A percentile compares a stretch with the other conserved stretches of the same genome.
Conservation (phyloP, 176 grass and related monocot species). For the Eremochloa ophiuroides region DNA sequence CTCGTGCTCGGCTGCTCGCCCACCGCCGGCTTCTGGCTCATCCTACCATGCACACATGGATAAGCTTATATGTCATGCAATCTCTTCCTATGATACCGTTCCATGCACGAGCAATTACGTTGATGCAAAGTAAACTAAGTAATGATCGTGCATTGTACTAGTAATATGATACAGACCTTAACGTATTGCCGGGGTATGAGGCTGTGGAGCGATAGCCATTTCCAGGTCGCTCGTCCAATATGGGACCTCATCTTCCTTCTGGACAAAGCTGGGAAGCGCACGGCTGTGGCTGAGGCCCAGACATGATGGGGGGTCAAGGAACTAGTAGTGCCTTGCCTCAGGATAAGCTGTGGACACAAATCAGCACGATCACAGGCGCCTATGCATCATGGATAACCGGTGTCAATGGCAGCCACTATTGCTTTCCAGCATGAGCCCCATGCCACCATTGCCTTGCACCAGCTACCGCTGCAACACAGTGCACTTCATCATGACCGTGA, state of each 20-base stretch:
- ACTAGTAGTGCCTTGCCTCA: neutral
- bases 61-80: neutral
- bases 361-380: neutral
- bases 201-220: neutral
- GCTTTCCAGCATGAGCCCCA: neutral
- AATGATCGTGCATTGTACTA: neutral
- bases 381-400: neutral
- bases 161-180: neutral
- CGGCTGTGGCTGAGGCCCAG: neutral
- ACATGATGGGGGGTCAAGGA: neutral
- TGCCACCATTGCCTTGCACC: neutral
- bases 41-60: neutral
- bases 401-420: neutral
- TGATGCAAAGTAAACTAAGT: neutral
- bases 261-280: neutral
- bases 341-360: neutral
- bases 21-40: neutral
- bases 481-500: neutral
- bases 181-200: neutral
- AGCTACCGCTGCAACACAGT: neutral
- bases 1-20: too few species aligned
- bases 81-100: neutral
- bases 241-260: neutral
- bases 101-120: neutral
- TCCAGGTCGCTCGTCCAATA: neutral